Base-by-base conservation (phyloP, 805 yeast species). In the Pichia exigua region DNA sequence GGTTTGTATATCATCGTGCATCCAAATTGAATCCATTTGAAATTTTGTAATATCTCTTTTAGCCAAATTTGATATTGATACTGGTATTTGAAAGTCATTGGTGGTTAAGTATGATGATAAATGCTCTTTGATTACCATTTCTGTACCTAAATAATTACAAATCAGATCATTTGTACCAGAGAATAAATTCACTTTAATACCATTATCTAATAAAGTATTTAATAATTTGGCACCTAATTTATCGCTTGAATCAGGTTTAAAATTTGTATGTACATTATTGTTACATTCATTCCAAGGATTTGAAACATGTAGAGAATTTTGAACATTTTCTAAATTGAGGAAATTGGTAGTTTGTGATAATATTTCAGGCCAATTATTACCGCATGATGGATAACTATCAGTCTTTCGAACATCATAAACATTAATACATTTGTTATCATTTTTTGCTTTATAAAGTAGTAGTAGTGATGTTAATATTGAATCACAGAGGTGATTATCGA, bases 121-220 rank as follows among this genome's bases (percentile, higher is more conserved):
- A 45, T 94, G 59, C 45, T 78, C 72, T 9, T 74, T 65, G 45
- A 91, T 82, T 65, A 86, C 68, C 58, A 76, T 73, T 58, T 85
- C 84, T 2, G 88, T 82, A 22, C 97, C 96, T 42, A 76, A 59
- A 61, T 81, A 78, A 63, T 94, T 94, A 70, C 99, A 94, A 50
- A 94, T 86, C 44, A 88, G 76, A 67, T 94, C 99, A 59, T 83
- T 79, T 58, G 86, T 89, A 44, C 99, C 99, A 61, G 85, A 85
- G 70, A 89, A 89, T 50, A 94, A 70, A 60, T 88, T 66, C 15
- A 94, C 72, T 15, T 85, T 85, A 18, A 81, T 65, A 44, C 59
- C 59, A 43, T 79, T 65, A 44, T 74, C 72, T 42, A 91, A 69
- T 26, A 94, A 60, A 0, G 67, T 72, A 0, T 96, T 92, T n/a